phyloP scores from a whole-genome alignment of 768 basidiomycete species.

The Glaciozyma antarctica region DNA sequence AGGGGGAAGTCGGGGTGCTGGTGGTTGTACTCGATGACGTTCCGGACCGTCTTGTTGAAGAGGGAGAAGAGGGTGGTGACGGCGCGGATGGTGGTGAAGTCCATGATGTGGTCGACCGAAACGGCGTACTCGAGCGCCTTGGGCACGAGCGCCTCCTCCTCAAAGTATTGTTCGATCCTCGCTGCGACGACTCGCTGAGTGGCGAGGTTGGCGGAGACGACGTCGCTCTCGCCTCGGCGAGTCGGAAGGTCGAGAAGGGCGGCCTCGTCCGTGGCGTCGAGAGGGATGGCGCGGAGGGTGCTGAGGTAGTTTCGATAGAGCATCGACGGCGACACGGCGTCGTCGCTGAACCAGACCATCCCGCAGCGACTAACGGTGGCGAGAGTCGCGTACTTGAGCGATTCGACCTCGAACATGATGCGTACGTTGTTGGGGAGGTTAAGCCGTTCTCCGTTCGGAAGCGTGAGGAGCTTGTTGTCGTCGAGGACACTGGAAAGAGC shows the following conservation, averaged over 20 bases:
- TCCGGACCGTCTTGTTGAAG: conserved; percentile 88
- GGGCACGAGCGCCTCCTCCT: conserved; percentile 67
- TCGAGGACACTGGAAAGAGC: conserved; percentile 71
- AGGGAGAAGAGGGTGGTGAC: conserved; percentile 94
- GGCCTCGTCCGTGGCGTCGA: conserved; percentile 79
- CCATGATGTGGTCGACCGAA: conserved; percentile 96
- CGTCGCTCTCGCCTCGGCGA: conserved; percentile 4
- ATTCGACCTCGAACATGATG: conserved; percentile 99
- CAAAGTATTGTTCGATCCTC: conserved; percentile 66
- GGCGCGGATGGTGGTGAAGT: conserved; percentile 83
- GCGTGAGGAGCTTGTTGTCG: conserved; percentile 92
- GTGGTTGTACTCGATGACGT: conserved; percentile 85
- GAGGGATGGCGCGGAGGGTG: conserved; percentile 59
- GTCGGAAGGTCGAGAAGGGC: conserved; percentile 5
- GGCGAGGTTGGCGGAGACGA: conserved; percentile 40
- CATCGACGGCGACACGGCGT: conserved; percentile 84
- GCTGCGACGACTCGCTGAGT: conserved; percentile 56
- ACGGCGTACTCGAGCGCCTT: conserved; percentile 68
- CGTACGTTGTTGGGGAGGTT: conserved; percentile 93
- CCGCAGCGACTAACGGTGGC: conserved; percentile 99
- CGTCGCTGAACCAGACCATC: conserved; percentile 99
- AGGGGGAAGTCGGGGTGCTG: conserved; percentile 95
- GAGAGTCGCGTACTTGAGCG: conserved; percentile 88
- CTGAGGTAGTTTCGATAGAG: conserved; percentile 79
- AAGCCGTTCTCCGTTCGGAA: conserved; percentile 96